These are phyloP conservation scores for Cyclostephanos tholiformis DNA, from an alignment of 108 stramenopile species.

Conservation along the genomic window DNA sequence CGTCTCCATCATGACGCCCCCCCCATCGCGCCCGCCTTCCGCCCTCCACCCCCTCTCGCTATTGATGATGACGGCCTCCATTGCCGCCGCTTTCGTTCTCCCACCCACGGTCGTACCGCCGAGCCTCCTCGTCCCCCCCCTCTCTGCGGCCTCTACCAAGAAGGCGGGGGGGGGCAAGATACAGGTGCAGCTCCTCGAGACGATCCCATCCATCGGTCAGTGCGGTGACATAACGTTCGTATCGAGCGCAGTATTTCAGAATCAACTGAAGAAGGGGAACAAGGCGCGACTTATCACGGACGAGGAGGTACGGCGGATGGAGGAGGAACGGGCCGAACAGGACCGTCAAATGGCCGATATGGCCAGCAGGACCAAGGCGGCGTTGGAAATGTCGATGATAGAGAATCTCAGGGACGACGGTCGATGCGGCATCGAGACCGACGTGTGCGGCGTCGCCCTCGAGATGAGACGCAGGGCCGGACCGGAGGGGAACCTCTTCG, in stretches of 20 bases:
- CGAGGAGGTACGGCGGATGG: conserved; percentile 58
- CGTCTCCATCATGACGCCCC: no score
- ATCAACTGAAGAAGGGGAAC: conserved; percentile 67
- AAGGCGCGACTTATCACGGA: conserved; percentile 63
- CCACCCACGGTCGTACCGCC: no score
- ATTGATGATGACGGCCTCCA: no score
- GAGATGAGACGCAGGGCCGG: conserved; percentile 60
- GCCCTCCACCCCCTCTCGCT: no score
- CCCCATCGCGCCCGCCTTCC: no score
- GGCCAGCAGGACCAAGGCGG: conserved; percentile 37
- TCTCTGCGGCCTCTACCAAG: no score
- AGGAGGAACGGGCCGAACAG: conserved; percentile 23
- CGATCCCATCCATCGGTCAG: conserved; percentile 72
- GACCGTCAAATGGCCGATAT: conserved; percentile 44
- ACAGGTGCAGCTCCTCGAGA: conserved; percentile 70
- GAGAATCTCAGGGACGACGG: conserved; percentile 34
- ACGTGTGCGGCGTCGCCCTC: conserved; percentile 37
- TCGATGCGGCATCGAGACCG: conserved; percentile 25
- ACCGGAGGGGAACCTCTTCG: conserved; percentile 81
- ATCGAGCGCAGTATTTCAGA: conserved; percentile 75
- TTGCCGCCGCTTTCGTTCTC: no score
- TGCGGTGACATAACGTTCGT: conserved; percentile 74
- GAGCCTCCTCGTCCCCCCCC: no score
- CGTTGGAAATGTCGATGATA: conserved; percentile 24
- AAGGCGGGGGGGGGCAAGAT: conserved; percentile 45